Conservation (phyloP, 148 eudicot genomes). For the Nepenthes mirabilis region DNA sequence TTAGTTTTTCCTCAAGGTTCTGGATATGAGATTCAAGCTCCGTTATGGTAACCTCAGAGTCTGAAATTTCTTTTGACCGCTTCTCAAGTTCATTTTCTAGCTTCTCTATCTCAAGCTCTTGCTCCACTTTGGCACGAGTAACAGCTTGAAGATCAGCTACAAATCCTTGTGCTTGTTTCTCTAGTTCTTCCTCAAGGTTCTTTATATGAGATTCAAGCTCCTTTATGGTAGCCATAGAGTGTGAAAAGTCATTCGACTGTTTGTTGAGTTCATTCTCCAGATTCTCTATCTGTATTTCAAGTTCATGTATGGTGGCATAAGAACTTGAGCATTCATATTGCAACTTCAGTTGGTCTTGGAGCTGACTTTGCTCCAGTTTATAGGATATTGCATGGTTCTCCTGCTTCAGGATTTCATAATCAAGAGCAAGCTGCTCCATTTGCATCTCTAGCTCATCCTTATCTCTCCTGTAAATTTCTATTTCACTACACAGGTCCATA, state of each 20-base stretch:
- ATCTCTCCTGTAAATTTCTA: constrained; percentile 70
- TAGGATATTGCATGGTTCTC: constrained; percentile 68
- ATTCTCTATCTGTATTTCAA: constrained; percentile 17
- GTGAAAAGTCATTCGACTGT: constrained; percentile 14
- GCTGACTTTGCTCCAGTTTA: constrained; percentile 64
- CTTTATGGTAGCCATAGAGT: constrained; percentile 15
- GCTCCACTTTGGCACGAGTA: constrained; percentile 30
- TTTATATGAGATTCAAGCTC: constrained; percentile 20
- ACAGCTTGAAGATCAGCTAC: constrained; percentile 25
- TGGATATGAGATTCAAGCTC: constrained; percentile 53
- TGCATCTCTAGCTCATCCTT: constrained; percentile 89
- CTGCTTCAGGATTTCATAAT: constrained; percentile 90
- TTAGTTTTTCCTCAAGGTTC: constrained; percentile 56
- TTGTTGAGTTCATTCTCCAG: constrained; percentile 24
- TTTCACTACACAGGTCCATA: constrained; percentile 61
- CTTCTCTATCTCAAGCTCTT: constrained; percentile 41
- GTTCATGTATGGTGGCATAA: constrained; percentile 21
- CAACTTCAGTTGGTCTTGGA: constrained; percentile 76
- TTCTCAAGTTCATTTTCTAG: constrained; percentile 48
- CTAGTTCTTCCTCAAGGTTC: constrained; percentile 21
- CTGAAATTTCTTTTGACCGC: constrained; percentile 38
- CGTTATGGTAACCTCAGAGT: constrained; percentile 27
- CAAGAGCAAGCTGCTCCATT: constrained; percentile 95
- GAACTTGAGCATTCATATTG: constrained; percentile 75
- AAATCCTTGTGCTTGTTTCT: constrained; percentile 17